Percentiles rank a stretch among this genome's conserved stretches.
Conservation (phyloP, 2,329 filamentous ascomycete species). For the Pseudopyrenochaeta lycopersici region DNA sequence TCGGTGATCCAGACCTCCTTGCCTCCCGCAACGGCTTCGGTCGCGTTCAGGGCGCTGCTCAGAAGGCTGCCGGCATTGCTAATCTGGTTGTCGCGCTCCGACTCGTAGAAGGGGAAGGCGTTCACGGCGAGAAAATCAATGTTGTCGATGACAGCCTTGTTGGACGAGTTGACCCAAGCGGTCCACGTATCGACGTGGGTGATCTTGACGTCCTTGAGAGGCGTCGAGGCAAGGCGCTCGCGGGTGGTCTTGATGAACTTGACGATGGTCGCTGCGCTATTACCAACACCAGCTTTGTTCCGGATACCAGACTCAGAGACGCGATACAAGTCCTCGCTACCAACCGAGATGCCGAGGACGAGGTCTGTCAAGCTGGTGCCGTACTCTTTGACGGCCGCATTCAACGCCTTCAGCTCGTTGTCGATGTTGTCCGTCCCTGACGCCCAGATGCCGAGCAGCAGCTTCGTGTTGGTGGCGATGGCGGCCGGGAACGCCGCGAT, state of each 20-base stretch:
- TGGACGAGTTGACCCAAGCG: slow-evolving; percentile 46
- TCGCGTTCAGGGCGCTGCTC: slow-evolving; percentile 35
- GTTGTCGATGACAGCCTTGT: slow-evolving; percentile 46
- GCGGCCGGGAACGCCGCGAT: slow-evolving; percentile 60
- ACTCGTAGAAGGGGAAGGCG: slow-evolving; percentile 50
- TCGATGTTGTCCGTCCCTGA: slow-evolving; percentile 62
- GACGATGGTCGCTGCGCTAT: slow-evolving; percentile 68
- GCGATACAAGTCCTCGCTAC: slow-evolving; percentile 69
- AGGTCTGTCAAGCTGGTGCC: slow-evolving; percentile 61
- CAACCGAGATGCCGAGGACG: slow-evolving; percentile 48
- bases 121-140: slow-evolving; percentile 50
- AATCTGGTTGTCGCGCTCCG: slow-evolving; percentile 41
- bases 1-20: slow-evolving; percentile 52
- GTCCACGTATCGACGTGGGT: slow-evolving; percentile 52
- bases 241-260: slow-evolving; percentile 61
- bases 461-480: slow-evolving; percentile 44
- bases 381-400: slow-evolving; percentile 41
- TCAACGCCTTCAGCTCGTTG: slow-evolving; percentile 45
- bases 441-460: slow-evolving; percentile 50
- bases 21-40: slow-evolving; percentile 39
- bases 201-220: slow-evolving; percentile 61
- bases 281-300: slow-evolving; percentile 70
- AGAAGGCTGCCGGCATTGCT: slow-evolving; percentile 54
- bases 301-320: slow-evolving; percentile 71
- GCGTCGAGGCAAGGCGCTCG: slow-evolving; percentile 67